Evolutionary conservation across 805 yeast species (phyloP).

Genomic region (Ascoidea tarda): DNA sequence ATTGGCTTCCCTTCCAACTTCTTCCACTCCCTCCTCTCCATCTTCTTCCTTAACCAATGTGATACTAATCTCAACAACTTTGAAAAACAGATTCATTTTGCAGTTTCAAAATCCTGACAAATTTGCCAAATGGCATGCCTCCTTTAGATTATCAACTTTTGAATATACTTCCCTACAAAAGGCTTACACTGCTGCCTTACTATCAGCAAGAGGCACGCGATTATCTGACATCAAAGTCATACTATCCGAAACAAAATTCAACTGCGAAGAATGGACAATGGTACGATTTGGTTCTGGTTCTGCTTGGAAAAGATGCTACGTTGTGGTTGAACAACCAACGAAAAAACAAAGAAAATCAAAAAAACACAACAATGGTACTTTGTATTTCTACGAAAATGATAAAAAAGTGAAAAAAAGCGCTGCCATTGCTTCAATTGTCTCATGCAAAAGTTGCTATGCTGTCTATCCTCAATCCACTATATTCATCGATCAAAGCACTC

Average conservation of each 20-base stretch:
- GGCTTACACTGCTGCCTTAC: slow-evolving; percentile 90
- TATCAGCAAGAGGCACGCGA: slow-evolving; percentile 82
- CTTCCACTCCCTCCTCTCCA: slow-evolving; percentile 32
- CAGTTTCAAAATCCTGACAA: slow-evolving; percentile 59
- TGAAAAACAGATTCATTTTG: slow-evolving; percentile 74
- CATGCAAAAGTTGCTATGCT: slow-evolving; percentile 67
- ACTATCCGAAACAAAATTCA: slow-evolving; percentile 71
- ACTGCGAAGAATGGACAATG: slow-evolving; percentile 88
- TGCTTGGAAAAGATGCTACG: slow-evolving; percentile 95
- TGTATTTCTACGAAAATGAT: slow-evolving; percentile 73
- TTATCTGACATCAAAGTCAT: slow-evolving; percentile 78
- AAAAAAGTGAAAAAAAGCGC: slow-evolving; percentile 52
- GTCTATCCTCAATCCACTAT: slow-evolving; percentile 80
- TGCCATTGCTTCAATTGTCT: slow-evolving; percentile 67
- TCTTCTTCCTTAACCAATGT: slow-evolving; percentile 50
- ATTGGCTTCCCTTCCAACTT: slow-evolving; percentile 45
- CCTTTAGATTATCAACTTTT: slow-evolving; percentile 65
- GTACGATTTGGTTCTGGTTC: slow-evolving; percentile 93
- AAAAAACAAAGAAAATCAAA: slow-evolving; percentile 28
- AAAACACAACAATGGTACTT: slow-evolving; percentile 38
- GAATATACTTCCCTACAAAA: slow-evolving; percentile 81
- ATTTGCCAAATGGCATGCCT: slow-evolving; percentile 67
- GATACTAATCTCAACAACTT: slow-evolving; percentile 81
- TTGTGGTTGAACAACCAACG: slow-evolving; percentile 66
- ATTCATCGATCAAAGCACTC: slow-evolving; percentile 74